Base-by-base conservation (phyloP, 495 filamentous ascomycete species). In the Staphylotrichum tortipilum region DNA sequence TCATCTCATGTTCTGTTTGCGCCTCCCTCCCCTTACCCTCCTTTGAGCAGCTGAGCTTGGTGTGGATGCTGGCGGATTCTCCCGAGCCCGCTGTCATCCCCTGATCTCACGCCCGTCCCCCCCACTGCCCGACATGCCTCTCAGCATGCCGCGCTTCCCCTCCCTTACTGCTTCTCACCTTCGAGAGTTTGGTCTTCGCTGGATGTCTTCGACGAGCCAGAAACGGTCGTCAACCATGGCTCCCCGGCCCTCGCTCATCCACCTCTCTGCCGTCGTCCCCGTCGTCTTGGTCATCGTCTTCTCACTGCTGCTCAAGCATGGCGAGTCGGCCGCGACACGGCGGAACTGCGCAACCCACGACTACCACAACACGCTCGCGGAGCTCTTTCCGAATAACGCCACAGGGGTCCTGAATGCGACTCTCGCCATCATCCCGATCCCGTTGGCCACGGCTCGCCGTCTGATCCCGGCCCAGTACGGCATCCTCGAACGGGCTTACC, bases 401-500 rank as follows among this genome's bases (percentile, higher is more conserved):
- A 70, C 63, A 0, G 69, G 69, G 7, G 65, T 70, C 10, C 55
- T 73, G 22, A 73, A 73, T 55, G 67, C 59, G 7, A 73, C 69
- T 0, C 53, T 67, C 14, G 54, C 59, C 38, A 67, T 73, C 44
- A 60, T 73, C 12, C 69, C 69, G 21, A 69, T 73, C 39, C 28
- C 68, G 22, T 49, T 73, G 7, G 51, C 56, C 10, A 52, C 50
- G 1, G 68, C 66, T 15, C 65, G 63, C 21, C 51, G 51, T 38
- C 31, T 69, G 47, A 63, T 73, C 10, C 69, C 69, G 14, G 45
- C 59, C 1, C 59, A 64, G 44, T 70, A 62, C 45, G 52, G 52
- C 42, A 70, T 73, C 43, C 58, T 68, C 39, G 69, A 73, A 41
- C 28, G 49, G 9, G 67, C 67, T 2, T 73, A 68, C 50, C 60